Evolutionary conservation across 2,329 filamentous ascomycete species (phyloP).

Genomic region (Claviceps quebecensis): DNA sequence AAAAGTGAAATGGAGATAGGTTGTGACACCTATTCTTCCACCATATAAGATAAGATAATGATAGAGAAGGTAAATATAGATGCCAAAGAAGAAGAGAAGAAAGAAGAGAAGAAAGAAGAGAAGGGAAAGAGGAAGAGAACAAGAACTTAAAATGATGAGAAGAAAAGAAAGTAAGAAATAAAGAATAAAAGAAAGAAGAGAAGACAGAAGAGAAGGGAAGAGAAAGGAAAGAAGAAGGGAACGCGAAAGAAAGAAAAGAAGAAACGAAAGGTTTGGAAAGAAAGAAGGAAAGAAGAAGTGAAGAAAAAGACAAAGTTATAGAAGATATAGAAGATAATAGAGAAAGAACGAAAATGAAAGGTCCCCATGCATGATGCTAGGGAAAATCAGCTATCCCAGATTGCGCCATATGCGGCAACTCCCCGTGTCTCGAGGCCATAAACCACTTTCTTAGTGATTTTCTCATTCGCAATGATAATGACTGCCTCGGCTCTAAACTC

Average conservation of each 20-base stretch:
- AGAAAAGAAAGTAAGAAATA: background rate
- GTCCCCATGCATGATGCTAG: background rate
- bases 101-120: no score
- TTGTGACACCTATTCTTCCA: no score
- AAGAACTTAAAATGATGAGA: no score
- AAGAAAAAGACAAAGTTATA: background rate
- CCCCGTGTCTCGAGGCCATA: conserved; percentile 53
- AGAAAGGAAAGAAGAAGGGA: background rate
- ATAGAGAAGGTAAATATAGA: no score
- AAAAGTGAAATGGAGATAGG: background rate
- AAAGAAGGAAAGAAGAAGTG: background rate
- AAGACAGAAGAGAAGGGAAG: background rate
- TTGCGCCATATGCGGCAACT: conserved; percentile 55
- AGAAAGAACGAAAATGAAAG: no score
- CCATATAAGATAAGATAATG: no score
- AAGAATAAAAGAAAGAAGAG: background rate
- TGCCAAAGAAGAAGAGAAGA: no score
- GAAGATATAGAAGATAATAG: background rate
- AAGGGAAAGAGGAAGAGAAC: no score
- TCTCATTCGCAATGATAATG: conserved; percentile 58
- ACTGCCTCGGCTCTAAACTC: conserved; percentile 52
- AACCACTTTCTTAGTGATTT: conserved; percentile 52
- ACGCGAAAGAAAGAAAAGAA: background rate
- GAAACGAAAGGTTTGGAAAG: background rate
- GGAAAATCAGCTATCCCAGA: conserved; percentile 43